Evolutionary conservation across 2,329 filamentous ascomycete genomes (phyloP).

Genomic region (Blumeria graminis): DNA sequence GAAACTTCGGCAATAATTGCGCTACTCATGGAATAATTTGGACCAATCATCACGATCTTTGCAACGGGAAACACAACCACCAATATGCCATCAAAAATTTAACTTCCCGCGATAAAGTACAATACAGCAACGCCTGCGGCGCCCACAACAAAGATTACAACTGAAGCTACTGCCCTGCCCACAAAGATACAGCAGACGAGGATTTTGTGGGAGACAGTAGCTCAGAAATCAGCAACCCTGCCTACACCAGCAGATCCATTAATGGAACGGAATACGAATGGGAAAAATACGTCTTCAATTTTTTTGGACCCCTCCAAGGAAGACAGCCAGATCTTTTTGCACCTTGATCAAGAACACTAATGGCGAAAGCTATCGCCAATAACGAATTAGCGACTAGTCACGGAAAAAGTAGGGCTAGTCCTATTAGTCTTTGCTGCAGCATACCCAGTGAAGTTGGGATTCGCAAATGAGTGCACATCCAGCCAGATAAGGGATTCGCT

Average conservation of each 20-base stretch:
- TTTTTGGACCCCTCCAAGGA: not conserved
- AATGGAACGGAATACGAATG: not conserved
- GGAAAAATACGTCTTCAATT: not conserved
- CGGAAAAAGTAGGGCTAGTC: not conserved
- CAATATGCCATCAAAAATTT: too few relatives aligned
- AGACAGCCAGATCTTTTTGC: not conserved
- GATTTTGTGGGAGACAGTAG: not conserved
- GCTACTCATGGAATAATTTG: not conserved
- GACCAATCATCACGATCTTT: not conserved
- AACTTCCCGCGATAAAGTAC: too few relatives aligned
- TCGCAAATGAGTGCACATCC: not conserved
- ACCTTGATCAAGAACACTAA: not conserved
- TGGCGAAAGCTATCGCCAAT: not conserved
- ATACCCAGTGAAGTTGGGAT: not conserved
- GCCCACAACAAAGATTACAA: not conserved
- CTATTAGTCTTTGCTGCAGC: not conserved
- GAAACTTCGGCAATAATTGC: not conserved
- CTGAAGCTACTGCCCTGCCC: not conserved
- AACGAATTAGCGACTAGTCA: not conserved
- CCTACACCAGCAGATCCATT: not conserved
- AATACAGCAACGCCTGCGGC: not conserved
- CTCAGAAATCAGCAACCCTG: not conserved
- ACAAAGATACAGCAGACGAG: not conserved
- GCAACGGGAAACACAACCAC: not conserved
- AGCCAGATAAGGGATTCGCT: not conserved